phyloP scores from a whole-genome alignment of 2,329 filamentous ascomycete genomes.

The Stylonectria norvegica region DNA sequence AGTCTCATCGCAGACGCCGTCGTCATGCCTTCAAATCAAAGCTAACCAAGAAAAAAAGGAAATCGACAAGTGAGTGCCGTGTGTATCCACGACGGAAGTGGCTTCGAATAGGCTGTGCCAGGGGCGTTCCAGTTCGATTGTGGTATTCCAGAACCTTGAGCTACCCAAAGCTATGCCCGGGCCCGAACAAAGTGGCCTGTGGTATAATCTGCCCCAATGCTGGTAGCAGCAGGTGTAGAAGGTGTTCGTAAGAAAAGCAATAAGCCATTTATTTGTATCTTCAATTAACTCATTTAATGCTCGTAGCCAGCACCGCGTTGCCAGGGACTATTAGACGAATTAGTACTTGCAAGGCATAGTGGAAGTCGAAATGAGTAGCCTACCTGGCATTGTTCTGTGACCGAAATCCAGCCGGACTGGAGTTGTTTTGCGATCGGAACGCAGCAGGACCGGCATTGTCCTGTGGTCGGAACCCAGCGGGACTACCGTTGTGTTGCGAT shows the following conservation, averaged over 20 bases:
- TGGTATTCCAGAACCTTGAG: constrained; percentile 3
- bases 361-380: constrained; percentile 8
- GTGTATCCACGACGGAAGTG: constrained; percentile 4
- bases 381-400: constrained; percentile 41
- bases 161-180: constrained; percentile 7
- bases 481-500: constrained; percentile 32
- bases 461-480: constrained; percentile 31
- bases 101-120: constrained; percentile 3
- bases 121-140: too few relatives aligned
- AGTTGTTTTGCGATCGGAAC: constrained; percentile 37
- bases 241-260: constrained; percentile 7
- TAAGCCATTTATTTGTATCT: too few relatives aligned
- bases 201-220: constrained; percentile 14
- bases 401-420: too few relatives aligned
- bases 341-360: background rate
- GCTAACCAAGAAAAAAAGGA: constrained; percentile 18
- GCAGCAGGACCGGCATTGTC: constrained; percentile 33
- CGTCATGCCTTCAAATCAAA: constrained; percentile 27
- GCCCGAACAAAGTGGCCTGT: constrained; percentile 9
- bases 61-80: constrained; percentile 11
- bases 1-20: constrained; percentile 29
- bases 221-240: constrained; percentile 13
- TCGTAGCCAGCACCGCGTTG: constrained; percentile 46
- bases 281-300: constrained; percentile 24
- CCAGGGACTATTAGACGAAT: constrained; percentile 36